A percentile compares a stretch with the other conserved stretches of the same genome.
Evolutionary conservation across 345 rosid genomes (phyloP).

Genomic region (Turritis glabra): DNA sequence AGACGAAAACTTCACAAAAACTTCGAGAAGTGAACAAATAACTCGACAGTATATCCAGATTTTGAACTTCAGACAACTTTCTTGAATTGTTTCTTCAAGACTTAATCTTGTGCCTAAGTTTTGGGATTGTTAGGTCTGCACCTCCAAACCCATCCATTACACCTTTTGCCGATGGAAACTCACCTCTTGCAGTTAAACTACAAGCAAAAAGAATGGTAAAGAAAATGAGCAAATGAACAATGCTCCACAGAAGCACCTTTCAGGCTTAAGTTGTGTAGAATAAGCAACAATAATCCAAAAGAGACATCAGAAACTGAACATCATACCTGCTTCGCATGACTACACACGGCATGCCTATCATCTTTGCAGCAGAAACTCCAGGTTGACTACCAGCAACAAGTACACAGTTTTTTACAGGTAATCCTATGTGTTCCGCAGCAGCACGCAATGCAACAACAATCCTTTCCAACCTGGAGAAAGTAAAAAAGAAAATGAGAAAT

Average conservation of each 20-base stretch:
- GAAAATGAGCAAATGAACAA: neutral
- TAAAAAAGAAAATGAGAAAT: neutral
- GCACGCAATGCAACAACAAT: slow-evolving; percentile 84
- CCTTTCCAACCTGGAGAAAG: slow-evolving; percentile 57
- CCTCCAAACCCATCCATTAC: slow-evolving; percentile 95
- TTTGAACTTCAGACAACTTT: slow-evolving; percentile 5
- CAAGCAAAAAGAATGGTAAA: neutral
- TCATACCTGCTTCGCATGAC: slow-evolving; percentile 85
- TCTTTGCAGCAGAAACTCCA: slow-evolving; percentile 76
- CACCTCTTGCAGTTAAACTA: slow-evolving; percentile 81
- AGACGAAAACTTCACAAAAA: slow-evolving; percentile 7
- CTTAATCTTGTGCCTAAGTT: slow-evolving; percentile 48
- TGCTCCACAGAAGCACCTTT: neutral
- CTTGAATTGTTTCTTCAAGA: slow-evolving; percentile 37
- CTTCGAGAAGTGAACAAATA: slow-evolving; percentile 7
- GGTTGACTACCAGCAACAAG: slow-evolving; percentile 86
- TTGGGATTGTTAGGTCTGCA: slow-evolving; percentile 72
- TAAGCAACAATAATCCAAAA: neutral
- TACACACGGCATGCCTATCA: slow-evolving; percentile 85
- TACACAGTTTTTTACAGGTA: slow-evolving; percentile 62
- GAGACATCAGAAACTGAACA: neutral
- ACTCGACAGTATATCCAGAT: neutral
- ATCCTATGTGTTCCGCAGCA: slow-evolving; percentile 72
- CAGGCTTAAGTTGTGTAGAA: neutral
- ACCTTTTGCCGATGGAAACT: slow-evolving; percentile 82